Evolutionary conservation across 495 filamentous ascomycete species (phyloP), one percentile per base, ranked within the genome.

Genomic region (Aspergillus kassunensis): DNA sequence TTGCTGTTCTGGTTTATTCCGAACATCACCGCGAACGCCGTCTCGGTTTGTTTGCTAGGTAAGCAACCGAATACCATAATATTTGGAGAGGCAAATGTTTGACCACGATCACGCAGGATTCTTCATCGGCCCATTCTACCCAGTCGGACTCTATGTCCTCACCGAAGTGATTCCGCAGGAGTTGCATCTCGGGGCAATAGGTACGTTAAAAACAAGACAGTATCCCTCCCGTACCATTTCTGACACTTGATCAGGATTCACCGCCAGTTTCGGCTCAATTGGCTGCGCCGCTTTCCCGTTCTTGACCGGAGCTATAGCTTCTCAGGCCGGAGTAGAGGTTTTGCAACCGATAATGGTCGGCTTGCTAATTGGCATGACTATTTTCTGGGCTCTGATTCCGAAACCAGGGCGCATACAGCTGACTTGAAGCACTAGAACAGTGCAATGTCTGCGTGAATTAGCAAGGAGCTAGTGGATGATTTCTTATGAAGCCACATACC

Each of bases 31-130:
- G 77, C 77, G 15, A 78, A 83, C 49, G 80, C 81, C 6, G 74
- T 88, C 16, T 80, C 83, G 16, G 76, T 88, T 3, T 67, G 78
- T 13, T 61, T 88, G 11, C 66, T 88, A 40, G 86, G 87, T n/a
- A 67, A 82, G 46, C 16, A 47, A 30, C 2, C 3, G 9, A 19
- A 19, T n/a, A n/a, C n/a, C n/a, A n/a, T n/a, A n/a, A n/a, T n/a
- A n/a, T n/a, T n/a, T n/a, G n/a, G n/a, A 42, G 37, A 12, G 3
- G 24, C 27, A 29, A 11, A 21, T 21, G 19, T 25, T 25, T 55
- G 29, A 54, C 19, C 20, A 37, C 61, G 12, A 36, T 25, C 18
- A 39, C 20, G 10, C 23, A 64, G 61, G 61, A 30, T 64, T 64
- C 36, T 61, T 64, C 44, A 61, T 61, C 35, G 61, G 61, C n/a